Evolutionary conservation across 2,329 filamentous ascomycete genomes (phyloP), one percentile per base, ranked within the genome.

Genomic region (Aspergillus sojae): DNA sequence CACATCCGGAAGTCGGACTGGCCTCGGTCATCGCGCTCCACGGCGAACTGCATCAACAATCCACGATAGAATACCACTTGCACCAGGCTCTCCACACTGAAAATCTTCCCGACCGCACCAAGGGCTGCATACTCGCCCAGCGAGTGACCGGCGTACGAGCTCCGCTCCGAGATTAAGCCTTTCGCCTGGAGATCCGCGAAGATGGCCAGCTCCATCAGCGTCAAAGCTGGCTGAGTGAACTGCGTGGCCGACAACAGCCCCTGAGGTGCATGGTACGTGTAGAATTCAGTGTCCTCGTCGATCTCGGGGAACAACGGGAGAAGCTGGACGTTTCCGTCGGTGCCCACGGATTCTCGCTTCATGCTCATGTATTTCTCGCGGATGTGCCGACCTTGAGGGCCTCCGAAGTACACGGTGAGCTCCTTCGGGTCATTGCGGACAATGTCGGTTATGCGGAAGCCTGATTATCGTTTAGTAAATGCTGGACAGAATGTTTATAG

Each of bases 231-330:
- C 81, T 99, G 95, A 0, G 95, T 99, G 84, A 99, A 99, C 77
- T 99, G 95, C 5, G 95, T 99, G 4, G 96, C 95, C 41, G 95
- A 99, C 46, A 99, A 86, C 60, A 99, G 87, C 74, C 95, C 95
- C 3, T 92, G 95, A 1, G 95, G 95, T 14, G 95, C 98, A 64
- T 91, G 88, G 85, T 98, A 99, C 1, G 95, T 99, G 85, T 99
- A 99, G 0, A 92, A 98, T 7, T 91, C 92, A 2, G 94, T 98
- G 76, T 86, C 90, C 82, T 98, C 95, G 73, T 91, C 88, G 73
- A 99, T 94, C 74, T 96, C 94, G 84, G 99, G 98, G 87, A 99
- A 99, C 77, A 99, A 99, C 82, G 94, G 96, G 85, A 99, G 95
- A 0, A 95, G 97, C 81, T 97, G 98, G 83, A 97, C 93, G 39